Base-by-base conservation (phyloP, 1,139 yeast genomes). In the Taphrina populina region DNA sequence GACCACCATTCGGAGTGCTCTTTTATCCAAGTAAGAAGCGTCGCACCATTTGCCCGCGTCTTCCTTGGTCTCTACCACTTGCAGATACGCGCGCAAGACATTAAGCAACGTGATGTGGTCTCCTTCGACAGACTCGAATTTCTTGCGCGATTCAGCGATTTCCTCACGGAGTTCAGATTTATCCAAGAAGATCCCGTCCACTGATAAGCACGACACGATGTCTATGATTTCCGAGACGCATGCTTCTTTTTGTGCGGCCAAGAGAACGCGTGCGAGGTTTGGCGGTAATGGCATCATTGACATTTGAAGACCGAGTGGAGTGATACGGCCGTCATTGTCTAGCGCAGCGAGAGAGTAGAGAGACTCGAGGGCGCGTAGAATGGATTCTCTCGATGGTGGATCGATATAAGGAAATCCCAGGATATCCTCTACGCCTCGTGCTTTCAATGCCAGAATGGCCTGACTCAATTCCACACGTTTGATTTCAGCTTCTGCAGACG, bases 401-500 rank as follows among this genome's bases (percentile, higher is more conserved):
- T 92, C 95, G 46, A 94, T 75, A 97, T 97, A 92, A 13, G 86
- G 76, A 90, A 96, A 92, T 57, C 81, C 80, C 44, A 88, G 70
- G 37, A 92, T 78, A 70, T 92, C 95, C 60, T 84, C 81, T 5
- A 90, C 88, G 3, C 94, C 92, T 41, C 88, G 78, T 58, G 81
- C 81, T 67, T 92, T 94, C 61, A 92, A 74, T 71, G 92, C 83
- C 62, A 92, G 71, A 2, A 90, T 79, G 0, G 97, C 95, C 10
- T 88, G 79, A 0, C 92, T 78, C 37, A 92, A 82, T 64, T 90
- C 96, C 56, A 88, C 83, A 64, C 98, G 77, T 61, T 84, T 75
- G 61, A 92, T 90, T 69, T 92, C 98, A 0, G 97, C 90, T 65
- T 90, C 97, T 13, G 95, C 92, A 66, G 88, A 94, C 55, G 75